Base-by-base conservation (phyloP, 1,284 basidiomycete genomes). In the Peniophora sp. region DNA sequence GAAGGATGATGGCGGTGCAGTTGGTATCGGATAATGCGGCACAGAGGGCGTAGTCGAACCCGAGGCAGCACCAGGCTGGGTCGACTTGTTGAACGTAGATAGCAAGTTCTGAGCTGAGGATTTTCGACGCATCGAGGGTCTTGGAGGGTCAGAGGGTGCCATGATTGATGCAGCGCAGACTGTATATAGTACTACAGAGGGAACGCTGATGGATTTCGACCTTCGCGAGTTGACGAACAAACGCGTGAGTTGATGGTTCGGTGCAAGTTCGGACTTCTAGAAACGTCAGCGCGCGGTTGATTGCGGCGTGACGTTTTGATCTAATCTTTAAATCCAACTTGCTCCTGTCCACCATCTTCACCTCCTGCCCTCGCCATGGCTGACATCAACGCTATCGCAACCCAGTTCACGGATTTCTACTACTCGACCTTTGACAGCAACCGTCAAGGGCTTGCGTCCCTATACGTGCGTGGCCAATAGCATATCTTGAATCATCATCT, bases 31-130 rank as follows among this genome's bases (percentile, higher is more conserved):
- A 49, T 16, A 35, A 22, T 45, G 44, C 5, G 63, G 61, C 44
- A 63, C 58, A 23, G 61, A 56, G 11, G 65, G 64, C 41, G 67
- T 65, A 11, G 68, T 65, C 45, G 69, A 65, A 9, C 69, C 63
- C 9, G 58, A 52, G 16, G 63, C 56, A 14, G 59, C 36, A 62
- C 61, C 57, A 43, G 55, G 64, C 36, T 53, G 67, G 52, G 58
- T 67, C 49, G 59, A 53, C 3, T 62, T 56, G 62, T 86, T 89
- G 75, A 89, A 88, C 45, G 83, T 82, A n/a, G 80, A 79, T 36
- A 91, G 75, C 49, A 91, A 72, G 65, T 89, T 89, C 67, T 89
- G 86, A 1, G 87, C 87, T 2, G 87, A 89, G 17, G 86, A 88
- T 69, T 91, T 91, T 57, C 89, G 79, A 56, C 88, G 83, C 77